Evolutionary conservation across 345 rosid species (phyloP).

Genomic region (Populus simonii): DNA sequence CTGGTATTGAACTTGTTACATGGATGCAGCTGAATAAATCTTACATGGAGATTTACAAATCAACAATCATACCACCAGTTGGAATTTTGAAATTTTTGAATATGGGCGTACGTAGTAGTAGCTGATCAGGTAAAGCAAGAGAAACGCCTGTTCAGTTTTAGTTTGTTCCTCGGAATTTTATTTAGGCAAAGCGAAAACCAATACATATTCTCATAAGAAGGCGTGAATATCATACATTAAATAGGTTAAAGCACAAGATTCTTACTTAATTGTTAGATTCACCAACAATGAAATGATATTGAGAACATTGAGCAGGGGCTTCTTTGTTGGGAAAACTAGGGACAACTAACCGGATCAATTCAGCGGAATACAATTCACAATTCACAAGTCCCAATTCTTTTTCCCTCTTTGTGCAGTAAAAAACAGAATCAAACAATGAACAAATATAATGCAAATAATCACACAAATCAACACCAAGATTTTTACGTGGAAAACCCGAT

Average conservation of each 20-base stretch:
- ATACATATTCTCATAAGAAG: background rate
- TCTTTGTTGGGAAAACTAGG: too few species aligned
- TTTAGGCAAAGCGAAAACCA: background rate
- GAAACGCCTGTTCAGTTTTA: background rate
- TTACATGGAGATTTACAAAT: conserved; percentile 67
- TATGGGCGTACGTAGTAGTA: conserved; percentile 63
- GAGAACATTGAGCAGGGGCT: conserved; percentile 49
- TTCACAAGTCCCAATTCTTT: too few species aligned
- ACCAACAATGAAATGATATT: background rate
- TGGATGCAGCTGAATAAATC: conserved; percentile 67
- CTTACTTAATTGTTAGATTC: background rate
- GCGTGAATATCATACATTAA: background rate
- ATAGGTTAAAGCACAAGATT: background rate
- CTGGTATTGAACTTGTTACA: conserved; percentile 2
- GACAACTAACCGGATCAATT: too few species aligned
- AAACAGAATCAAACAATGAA: too few species aligned
- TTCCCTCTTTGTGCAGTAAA: too few species aligned
- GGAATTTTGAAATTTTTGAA: conserved; percentile 62
- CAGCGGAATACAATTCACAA: too few species aligned
- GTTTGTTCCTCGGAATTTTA: background rate
- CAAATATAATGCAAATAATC: too few species aligned
- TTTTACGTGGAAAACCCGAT: too few species aligned
- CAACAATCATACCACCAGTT: conserved; percentile 59
- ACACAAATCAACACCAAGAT: too few species aligned
- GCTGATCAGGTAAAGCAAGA: conserved; percentile 66